phyloP scores from a whole-genome alignment of 306 rosid genomes.

The Gleditsia sinensis region DNA sequence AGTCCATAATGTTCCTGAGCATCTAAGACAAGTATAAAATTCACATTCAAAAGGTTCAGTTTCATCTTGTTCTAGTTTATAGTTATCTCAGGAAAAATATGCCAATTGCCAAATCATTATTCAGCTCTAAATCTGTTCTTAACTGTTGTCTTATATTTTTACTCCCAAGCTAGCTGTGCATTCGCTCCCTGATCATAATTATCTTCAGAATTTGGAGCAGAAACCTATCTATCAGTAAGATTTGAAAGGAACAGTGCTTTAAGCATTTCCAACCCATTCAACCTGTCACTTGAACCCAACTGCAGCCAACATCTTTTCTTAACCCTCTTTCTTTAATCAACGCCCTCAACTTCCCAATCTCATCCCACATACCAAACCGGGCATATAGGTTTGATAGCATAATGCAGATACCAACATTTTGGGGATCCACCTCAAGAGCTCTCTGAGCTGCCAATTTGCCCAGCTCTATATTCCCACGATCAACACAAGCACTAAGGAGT shows the following conservation, averaged over 20 bases:
- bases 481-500: conserved; percentile 67
- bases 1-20: neutral
- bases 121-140: neutral
- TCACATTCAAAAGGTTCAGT: neutral
- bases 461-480: conserved; percentile 61
- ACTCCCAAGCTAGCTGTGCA: conserved; percentile 1
- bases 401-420: conserved; percentile 57
- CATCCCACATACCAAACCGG: conserved; percentile 74
- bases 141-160: neutral
- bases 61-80: neutral
- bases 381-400: conserved; percentile 72
- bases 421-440: conserved; percentile 71
- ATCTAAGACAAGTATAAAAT: neutral
- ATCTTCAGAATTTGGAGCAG: neutral
- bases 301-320: conserved; percentile 64
- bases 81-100: neutral
- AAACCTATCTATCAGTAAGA: neutral
- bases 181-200: neutral
- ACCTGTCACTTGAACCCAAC: conserved; percentile 65
- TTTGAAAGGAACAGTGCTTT: neutral
- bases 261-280: conserved; percentile 33
- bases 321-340: conserved; percentile 56
- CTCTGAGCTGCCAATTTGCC: conserved; percentile 66
- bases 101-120: conserved; percentile 13
- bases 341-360: conserved; percentile 60